phyloP scores from a whole-genome alignment of 768 basidiomycete species.

The Leccinum boreale region DNA sequence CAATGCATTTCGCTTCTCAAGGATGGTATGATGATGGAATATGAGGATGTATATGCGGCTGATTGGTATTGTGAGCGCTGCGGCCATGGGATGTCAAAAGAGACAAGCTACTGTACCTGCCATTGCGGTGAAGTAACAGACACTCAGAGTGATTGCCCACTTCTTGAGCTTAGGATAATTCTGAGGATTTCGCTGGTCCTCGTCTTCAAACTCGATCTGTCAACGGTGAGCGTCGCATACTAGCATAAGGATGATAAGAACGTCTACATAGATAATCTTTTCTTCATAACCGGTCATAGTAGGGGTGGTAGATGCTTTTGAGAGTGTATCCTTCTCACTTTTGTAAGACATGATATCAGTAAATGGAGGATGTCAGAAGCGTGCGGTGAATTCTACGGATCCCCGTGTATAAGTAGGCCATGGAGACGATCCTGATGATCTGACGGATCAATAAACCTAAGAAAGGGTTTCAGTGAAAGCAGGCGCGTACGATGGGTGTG shows the following conservation, averaged over 20 bases:
- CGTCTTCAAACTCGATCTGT: constrained; percentile 40
- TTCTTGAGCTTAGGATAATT: constrained; percentile 38
- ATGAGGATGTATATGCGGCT: constrained; percentile 52
- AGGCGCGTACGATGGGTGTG: background rate
- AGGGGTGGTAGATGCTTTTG: background rate
- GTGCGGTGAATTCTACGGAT: background rate
- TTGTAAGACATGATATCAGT: constrained; percentile 10
- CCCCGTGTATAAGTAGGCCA: constrained; percentile 13
- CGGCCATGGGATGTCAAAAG: background rate
- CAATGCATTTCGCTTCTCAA: constrained; percentile 49
- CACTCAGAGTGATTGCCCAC: constrained; percentile 37
- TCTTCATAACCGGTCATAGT: background rate
- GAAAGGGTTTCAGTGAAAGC: background rate
- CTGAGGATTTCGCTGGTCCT: constrained; percentile 39
- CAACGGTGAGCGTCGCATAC: background rate
- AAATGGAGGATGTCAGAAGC: background rate
- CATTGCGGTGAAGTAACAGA: constrained; percentile 25
- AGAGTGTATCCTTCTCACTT: background rate
- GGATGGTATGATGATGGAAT: constrained; percentile 50
- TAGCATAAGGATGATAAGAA: background rate
- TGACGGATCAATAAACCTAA: constrained; percentile 1
- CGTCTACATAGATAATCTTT: constrained; percentile 11
- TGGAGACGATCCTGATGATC: background rate
- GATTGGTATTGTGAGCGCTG: background rate
- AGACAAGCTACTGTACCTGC: constrained; percentile 12